Percentiles rank a stretch among this genome's conserved stretches.
Conservation (phyloP, 1,284 basidiomycete genomes). For the Ceratorhiza oryzae-sativae region DNA sequence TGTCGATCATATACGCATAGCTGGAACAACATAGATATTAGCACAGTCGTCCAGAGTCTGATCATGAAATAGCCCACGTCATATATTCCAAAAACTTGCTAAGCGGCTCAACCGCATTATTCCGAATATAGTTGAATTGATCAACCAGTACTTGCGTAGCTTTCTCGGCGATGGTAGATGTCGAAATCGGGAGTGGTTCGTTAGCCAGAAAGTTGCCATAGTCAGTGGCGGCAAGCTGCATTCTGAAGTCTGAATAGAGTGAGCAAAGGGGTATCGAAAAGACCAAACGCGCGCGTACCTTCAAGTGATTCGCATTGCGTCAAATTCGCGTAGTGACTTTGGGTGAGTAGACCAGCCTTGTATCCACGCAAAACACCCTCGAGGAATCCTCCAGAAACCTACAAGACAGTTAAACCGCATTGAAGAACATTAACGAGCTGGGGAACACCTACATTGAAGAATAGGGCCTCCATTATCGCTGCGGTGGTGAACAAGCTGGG, state of each 20-base stretch:
- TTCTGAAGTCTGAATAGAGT: constrained; percentile 76
- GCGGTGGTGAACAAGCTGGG: constrained; percentile 30
- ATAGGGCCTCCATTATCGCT: constrained; percentile 76
- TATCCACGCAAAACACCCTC: constrained; percentile 96
- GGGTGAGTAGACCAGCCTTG: constrained; percentile 89
- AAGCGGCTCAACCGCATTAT: constrained; percentile 90
- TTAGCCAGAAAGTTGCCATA: constrained; percentile 99
- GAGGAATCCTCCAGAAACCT: constrained; percentile 85
- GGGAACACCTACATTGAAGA: constrained; percentile 75
- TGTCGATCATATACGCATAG: constrained; percentile 99
- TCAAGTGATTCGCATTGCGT: constrained; percentile 98
- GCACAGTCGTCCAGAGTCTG: neutral
- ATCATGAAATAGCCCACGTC: constrained; percentile 67
- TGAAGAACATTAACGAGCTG: constrained; percentile 45
- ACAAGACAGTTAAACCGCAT: constrained; percentile 36
- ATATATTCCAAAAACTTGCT: constrained; percentile 97
- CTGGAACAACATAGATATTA: constrained; percentile 53
- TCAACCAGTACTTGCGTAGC: constrained; percentile 94
- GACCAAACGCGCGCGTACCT: constrained; percentile 60
- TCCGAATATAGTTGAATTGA: constrained; percentile 95
- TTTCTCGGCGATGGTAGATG: constrained; percentile 93
- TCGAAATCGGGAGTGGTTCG: constrained; percentile 94
- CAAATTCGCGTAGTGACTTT: constrained; percentile 90
- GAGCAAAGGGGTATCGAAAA: neutral
- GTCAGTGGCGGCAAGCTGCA: constrained; percentile 94